phyloP scores from a whole-genome alignment of 2,329 filamentous ascomycete species.

The Mariannaea sp. region DNA sequence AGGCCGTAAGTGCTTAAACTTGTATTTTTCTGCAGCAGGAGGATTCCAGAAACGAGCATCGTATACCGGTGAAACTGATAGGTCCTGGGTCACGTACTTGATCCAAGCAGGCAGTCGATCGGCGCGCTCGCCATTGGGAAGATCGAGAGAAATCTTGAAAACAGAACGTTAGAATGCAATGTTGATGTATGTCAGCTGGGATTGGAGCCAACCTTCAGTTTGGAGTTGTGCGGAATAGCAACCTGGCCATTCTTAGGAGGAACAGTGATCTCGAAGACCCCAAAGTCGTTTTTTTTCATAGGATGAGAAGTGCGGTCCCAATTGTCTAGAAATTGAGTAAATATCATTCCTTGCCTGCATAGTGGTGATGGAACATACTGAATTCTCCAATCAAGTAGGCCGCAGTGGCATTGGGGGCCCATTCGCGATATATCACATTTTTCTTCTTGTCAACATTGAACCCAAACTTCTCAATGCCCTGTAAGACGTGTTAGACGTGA shows the following conservation, averaged over 20 bases:
- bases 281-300: conserved; percentile 85
- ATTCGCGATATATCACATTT: conserved; percentile 91
- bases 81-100: conserved; percentile 93
- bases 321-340: conserved; percentile 62
- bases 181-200: neutral
- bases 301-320: conserved; percentile 85
- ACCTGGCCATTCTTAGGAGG: conserved; percentile 74
- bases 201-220: conserved; percentile 75
- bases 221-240: conserved; percentile 89
- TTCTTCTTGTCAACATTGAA: conserved; percentile 81
- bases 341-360: conserved; percentile 14
- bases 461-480: conserved; percentile 88
- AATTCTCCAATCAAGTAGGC: conserved; percentile 94
- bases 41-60: conserved; percentile 98
- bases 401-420: conserved; percentile 87
- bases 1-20: conserved; percentile 82
- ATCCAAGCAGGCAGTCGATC: conserved; percentile 97
- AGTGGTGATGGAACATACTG: conserved; percentile 61
- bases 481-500: conserved; percentile 9
- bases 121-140: conserved; percentile 77
- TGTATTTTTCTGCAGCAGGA: conserved; percentile 73
- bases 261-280: conserved; percentile 83
- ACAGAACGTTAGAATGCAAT: conserved; percentile 12
- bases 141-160: conserved; percentile 76
- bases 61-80: conserved; percentile 87